Evolutionary conservation across 2,329 filamentous ascomycete species (phyloP).

Genomic region (Xylariaceae sp.): DNA sequence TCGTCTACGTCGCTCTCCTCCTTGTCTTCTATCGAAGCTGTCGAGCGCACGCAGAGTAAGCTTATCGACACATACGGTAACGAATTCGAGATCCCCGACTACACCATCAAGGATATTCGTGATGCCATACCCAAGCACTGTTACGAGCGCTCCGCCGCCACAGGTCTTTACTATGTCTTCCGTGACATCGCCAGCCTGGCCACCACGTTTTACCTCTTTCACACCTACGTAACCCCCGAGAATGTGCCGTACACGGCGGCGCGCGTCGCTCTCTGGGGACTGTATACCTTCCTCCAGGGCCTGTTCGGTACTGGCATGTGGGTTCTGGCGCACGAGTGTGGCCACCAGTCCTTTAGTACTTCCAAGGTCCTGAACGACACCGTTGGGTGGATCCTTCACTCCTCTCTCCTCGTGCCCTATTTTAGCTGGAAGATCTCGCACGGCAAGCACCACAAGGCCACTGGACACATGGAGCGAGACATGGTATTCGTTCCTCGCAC

Average conservation of each 20-base stretch:
- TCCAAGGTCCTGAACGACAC: constrained; percentile 90
- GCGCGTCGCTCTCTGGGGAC: constrained; percentile 67
- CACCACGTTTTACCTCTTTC: constrained; percentile 82
- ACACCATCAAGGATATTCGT: constrained; percentile 95
- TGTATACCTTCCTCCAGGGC: constrained; percentile 83
- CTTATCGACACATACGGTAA: constrained; percentile 94
- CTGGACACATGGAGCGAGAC: constrained; percentile 94
- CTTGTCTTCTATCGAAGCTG: constrained; percentile 69
- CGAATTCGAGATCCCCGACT: constrained; percentile 90
- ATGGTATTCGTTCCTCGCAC: constrained; percentile 99
- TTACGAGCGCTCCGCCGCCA: constrained; percentile 82
- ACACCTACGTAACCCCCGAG: constrained; percentile 89
- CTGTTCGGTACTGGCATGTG: constrained; percentile 92
- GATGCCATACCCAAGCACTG: constrained; percentile 98
- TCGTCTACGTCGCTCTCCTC: constrained; percentile 95
- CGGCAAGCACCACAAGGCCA: constrained; percentile 99
- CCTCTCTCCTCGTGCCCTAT: constrained; percentile 88
- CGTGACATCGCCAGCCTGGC: constrained; percentile 77
- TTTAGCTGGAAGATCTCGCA: constrained; percentile 99
- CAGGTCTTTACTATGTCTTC: constrained; percentile 80
- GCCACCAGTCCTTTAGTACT: constrained; percentile 94
- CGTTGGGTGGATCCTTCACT: constrained; percentile 91
- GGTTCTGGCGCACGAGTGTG: constrained; percentile 98
- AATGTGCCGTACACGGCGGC: constrained; percentile 72
- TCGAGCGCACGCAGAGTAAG: constrained; percentile 56